Evolutionary conservation across 2,329 filamentous ascomycete species (phyloP), one percentile per base, ranked within the genome.

Genomic region (Ustulina deusta): DNA sequence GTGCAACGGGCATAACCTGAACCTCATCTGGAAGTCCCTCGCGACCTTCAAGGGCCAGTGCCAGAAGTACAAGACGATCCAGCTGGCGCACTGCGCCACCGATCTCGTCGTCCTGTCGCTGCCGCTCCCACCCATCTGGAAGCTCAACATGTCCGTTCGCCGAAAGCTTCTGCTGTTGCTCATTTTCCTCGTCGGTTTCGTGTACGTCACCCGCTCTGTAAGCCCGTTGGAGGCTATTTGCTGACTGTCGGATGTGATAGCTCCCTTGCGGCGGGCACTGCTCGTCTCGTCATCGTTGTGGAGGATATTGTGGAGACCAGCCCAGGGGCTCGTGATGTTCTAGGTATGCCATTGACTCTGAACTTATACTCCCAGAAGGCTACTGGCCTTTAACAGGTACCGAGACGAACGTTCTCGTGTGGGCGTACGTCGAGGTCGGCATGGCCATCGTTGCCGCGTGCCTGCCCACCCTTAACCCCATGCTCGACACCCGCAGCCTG

Each of bases 171-270:
- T 48, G 4, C 7, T 48, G 10, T 13, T 20, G 11, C 22, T 48
- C 44, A 25, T 48, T 11, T 48, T 48, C 44, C 11, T 48, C 3
- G 13, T 48, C 13, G 44, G 44, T 13, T 48, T 48, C 22, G 10
- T 27, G 22, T 48, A 25, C 4, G 44, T 84, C 3, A 32, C 29
- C 7, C 4, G 5, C 15, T 15, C 5, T 40, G 10, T 40, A 40
- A 17, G 13, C 36, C 10, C 13, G 13, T 40, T 15, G 4, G 36
- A 40, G 11, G 36, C 36, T 2, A 15, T 13, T 40, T 40, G 36
- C 36, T 40, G 13, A 40, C 13, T 17, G 15, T n/a, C n/a, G n/a
- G n/a, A n/a, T 49, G 25, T n/a, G 0, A n/a, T 51, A 34, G 48
- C 3, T 56, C 42, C 29, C 6, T 32, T 15, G 56, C 56, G 4